These are phyloP conservation scores for Tolypocladium inflatum DNA, from an alignment of 2,329 filamentous ascomycete species.

Conservation along the genomic window DNA sequence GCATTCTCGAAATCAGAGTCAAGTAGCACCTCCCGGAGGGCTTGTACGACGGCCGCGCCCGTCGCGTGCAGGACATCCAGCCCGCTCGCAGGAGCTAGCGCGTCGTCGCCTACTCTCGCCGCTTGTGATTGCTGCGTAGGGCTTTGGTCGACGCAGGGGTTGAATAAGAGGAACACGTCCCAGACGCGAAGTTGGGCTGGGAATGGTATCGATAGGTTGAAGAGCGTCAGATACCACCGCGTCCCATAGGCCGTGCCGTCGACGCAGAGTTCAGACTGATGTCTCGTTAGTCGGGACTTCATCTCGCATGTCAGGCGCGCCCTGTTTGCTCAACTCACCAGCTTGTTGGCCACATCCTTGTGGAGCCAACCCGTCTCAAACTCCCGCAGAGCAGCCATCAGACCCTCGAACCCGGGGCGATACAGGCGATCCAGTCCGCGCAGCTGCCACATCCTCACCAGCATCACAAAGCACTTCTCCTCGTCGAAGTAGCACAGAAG, in stretches of 20 bases:
- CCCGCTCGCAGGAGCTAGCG: conserved; percentile 29
- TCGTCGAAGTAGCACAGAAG: conserved; percentile 96
- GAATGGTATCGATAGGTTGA: conserved; percentile 95
- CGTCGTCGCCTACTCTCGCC: conserved; percentile 1
- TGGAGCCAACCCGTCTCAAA: conserved; percentile 80
- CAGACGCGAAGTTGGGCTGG: conserved; percentile 88
- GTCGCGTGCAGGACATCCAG: conserved; percentile 86
- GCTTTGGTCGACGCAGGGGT: conserved; percentile 22
- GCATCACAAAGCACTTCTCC: conserved; percentile 88
- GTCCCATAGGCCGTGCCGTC: conserved; percentile 90
- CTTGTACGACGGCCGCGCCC: conserved; percentile 82
- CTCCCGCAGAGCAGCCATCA: conserved; percentile 78
- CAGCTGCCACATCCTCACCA: conserved; percentile 87
- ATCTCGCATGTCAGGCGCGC: neutral
- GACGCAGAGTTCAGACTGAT: conserved; percentile 65
- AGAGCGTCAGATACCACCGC: conserved; percentile 92
- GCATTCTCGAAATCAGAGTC: conserved; percentile 95
- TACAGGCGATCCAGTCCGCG: conserved; percentile 82
- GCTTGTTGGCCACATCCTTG: conserved; percentile 68
- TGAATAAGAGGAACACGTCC: conserved; percentile 95
- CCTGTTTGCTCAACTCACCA: conserved; percentile 46
- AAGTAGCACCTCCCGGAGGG: conserved; percentile 76
- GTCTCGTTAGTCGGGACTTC: neutral
- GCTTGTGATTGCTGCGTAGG: neutral
- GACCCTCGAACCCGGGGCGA: conserved; percentile 69